Evolutionary conservation across 1,284 basidiomycete species (phyloP), one percentile per base, ranked within the genome.

Genomic region (Rhodotorula sp.): DNA sequence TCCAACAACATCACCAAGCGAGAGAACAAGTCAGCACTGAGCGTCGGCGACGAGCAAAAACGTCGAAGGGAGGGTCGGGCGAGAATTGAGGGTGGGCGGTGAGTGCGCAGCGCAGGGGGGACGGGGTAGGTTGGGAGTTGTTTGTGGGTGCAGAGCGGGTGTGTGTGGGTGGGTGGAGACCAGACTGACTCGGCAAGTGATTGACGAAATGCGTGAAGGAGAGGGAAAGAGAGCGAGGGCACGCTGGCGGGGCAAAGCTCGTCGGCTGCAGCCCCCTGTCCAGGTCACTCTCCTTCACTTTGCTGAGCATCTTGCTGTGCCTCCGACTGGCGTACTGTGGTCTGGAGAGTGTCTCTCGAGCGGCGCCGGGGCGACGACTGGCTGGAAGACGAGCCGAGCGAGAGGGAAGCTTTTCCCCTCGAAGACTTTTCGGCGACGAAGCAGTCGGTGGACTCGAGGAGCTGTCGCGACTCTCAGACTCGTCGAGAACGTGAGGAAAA

Each of bases 161-260:
- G 22, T 11, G 1, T 4, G 11, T 11, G 10, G 27, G n/a, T 27
- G n/a, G 2, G 17, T 32, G 27, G 22, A 46, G 39, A 39, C 6
- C 11, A 8, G 34, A 58, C 68, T 59, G 19, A 70, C 68, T 63
- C 64, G 64, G 56, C 64, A 59, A 56, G 51, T 32, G 61, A 49
- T 29, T 49, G 64, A 61, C 64, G 64, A 66, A 32, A 49, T 66
- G 68, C 64, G 68, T 70, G 68, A 70, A 63, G 68, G 56, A 30
- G 44, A n/a, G 36, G 36, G 39, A 53, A 56, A 49, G 30, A 62
- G 36, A 48, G 57, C 30, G 59, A 65, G 56, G 39, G 13, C 39
- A 44, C 39, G 39, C 39, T 3, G 39, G 39, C 39, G 39, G 19
- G 11, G 39, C 39, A 44, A 44, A 44, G 39, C 39, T 44, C 32